phyloP scores from a whole-genome alignment of 2,329 filamentous ascomycete genomes.

The Cylindrodendrum hubeiense region DNA sequence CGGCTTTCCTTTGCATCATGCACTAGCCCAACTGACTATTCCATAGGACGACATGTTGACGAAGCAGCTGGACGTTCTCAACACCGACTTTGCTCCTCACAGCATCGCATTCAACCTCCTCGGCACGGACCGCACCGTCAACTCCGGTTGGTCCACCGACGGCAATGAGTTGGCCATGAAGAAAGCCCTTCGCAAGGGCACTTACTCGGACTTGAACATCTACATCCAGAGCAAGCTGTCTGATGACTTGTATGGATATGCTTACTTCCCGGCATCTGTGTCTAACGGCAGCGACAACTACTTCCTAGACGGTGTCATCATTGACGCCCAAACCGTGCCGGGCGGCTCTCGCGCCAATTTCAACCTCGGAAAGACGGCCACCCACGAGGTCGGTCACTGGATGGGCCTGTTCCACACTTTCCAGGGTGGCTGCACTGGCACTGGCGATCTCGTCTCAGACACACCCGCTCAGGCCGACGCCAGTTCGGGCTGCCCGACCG shows the following conservation, averaged over 20 bases:
- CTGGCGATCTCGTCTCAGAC: constrained; percentile 55
- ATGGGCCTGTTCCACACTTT: constrained; percentile 63
- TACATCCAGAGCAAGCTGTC: constrained; percentile 57
- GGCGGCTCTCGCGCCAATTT: constrained; percentile 52
- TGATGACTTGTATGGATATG: constrained; percentile 56
- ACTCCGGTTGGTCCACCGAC: constrained; percentile 57
- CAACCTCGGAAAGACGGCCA: constrained; percentile 48
- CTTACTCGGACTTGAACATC: constrained; percentile 58
- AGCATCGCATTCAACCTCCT: constrained; percentile 58
- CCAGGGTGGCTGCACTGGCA: constrained; percentile 53
- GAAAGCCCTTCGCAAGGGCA: constrained; percentile 56
- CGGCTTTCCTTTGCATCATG: not conserved
- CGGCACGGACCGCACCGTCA: constrained; percentile 57
- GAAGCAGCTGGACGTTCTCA: constrained; percentile 49
- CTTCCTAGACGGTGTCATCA: constrained; percentile 55
- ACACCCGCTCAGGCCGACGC: constrained; percentile 53
- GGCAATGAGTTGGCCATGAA: constrained; percentile 57
- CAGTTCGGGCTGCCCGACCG: constrained; percentile 52
- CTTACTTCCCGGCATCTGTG: constrained; percentile 57
- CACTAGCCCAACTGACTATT: not conserved
- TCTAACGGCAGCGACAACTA: constrained; percentile 45
- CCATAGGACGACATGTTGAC: not conserved
- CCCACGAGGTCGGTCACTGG: constrained; percentile 63
- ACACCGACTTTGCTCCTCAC: constrained; percentile 55
- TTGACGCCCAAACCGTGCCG: constrained; percentile 52